Conservation (phyloP, 2,329 filamentous ascomycete species). For the Arthrobotrys pseudoclavata region DNA sequence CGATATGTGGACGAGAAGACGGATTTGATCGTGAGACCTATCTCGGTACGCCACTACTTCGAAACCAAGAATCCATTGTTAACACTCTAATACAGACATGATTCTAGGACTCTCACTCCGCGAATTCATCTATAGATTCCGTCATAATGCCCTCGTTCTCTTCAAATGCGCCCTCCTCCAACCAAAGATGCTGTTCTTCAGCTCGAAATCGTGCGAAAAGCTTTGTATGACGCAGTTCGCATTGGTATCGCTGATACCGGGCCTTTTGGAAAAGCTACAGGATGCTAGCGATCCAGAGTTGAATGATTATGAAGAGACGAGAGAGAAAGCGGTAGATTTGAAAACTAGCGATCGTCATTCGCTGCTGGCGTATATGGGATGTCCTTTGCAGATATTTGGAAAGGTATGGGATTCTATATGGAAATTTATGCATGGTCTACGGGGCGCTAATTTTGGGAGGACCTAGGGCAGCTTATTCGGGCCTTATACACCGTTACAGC, state of each 20-base stretch:
- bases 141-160: slow-evolving; percentile 91
- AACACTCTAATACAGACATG: slow-evolving; percentile 61
- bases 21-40: slow-evolving; percentile 79
- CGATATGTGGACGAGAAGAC: slow-evolving; percentile 55
- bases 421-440: neutral
- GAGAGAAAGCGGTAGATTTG: slow-evolving; percentile 83
- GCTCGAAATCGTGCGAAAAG: slow-evolving; percentile 86
- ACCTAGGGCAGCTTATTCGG: slow-evolving; percentile 88
- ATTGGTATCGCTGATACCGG: slow-evolving; percentile 92
- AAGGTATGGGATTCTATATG: slow-evolving; percentile 71
- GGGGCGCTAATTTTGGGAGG: slow-evolving; percentile 30
- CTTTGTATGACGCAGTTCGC: slow-evolving; percentile 99
- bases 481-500: slow-evolving; percentile 95
- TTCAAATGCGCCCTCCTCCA: slow-evolving; percentile 95
- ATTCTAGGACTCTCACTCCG: slow-evolving; percentile 77
- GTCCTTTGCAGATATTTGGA: slow-evolving; percentile 94
- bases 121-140: slow-evolving; percentile 93
- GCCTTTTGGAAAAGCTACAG: slow-evolving; percentile 88
- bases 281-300: slow-evolving; percentile 96
- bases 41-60: slow-evolving; percentile 74
- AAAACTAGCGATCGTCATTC: slow-evolving; percentile 93
- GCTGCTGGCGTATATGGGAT: slow-evolving; percentile 90
- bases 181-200: slow-evolving; percentile 99
- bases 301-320: slow-evolving; percentile 81
- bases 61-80: slow-evolving; percentile 16